phyloP scores from a whole-genome alignment of 495 filamentous ascomycete species.

The Cercophora scortea region DNA sequence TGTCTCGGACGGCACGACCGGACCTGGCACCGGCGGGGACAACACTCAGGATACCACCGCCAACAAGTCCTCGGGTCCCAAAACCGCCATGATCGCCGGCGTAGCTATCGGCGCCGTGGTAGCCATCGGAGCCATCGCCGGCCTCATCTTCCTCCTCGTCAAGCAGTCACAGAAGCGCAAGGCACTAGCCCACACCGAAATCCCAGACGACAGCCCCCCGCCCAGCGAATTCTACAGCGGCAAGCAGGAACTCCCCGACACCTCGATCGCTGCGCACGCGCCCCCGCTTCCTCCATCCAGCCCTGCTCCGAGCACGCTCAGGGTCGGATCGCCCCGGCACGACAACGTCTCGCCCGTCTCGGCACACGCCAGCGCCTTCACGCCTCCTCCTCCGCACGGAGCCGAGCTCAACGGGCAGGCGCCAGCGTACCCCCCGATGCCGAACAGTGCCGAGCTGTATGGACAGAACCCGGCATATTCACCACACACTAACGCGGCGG shows the following conservation, averaged over 20 bases:
- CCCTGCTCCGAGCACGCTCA: conserved; percentile 21
- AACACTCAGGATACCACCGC: not conserved
- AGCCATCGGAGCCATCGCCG: conserved; percentile 23
- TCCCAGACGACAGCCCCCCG: conserved; percentile 1
- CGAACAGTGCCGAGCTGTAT: conserved; percentile 13
- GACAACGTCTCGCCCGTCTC: conserved; percentile 34
- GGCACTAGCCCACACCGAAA: conserved; percentile 1
- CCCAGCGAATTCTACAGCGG: conserved; percentile 7
- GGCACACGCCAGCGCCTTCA: conserved; percentile 11
- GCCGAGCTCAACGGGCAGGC: conserved; percentile 26
- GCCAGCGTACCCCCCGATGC: conserved; percentile 7
- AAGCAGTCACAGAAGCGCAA: conserved; percentile 6
- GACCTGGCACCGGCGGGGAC: not conserved
- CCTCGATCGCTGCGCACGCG: conserved; percentile 9
- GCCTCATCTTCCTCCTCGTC: conserved; percentile 27
- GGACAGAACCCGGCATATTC: conserved; percentile 9
- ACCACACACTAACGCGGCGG: conserved; percentile 6
- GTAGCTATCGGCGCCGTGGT: conserved; percentile 29
- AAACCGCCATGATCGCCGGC: conserved; percentile 25
- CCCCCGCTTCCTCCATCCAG: conserved; percentile 18
- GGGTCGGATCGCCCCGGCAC: conserved; percentile 8
- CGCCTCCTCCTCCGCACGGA: conserved; percentile 16
- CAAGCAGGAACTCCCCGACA: conserved; percentile 30
- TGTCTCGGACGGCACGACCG: not conserved
- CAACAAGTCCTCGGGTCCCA: conserved; percentile 5